Evolutionary conservation across 768 basidiomycete genomes (phyloP), one percentile per base, ranked within the genome.

Genomic region (Suillus americanus): DNA sequence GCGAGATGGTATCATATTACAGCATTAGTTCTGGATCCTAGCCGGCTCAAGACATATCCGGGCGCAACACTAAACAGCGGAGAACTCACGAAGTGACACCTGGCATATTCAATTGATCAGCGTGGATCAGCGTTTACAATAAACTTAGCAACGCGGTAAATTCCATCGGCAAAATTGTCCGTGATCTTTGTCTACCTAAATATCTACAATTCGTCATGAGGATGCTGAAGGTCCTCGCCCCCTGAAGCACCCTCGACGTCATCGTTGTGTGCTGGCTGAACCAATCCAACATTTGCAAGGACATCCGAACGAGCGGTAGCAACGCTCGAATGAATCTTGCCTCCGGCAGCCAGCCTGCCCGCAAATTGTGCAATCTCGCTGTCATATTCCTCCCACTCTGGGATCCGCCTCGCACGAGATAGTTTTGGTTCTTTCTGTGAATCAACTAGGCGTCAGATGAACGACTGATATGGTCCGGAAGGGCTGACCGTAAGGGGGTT

Each of bases 301-400:
- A 87, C 86, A 66, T 88, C 89, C 12, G 86, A 82, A 74, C 91
- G 90, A 5, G 87, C 89, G 4, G 87, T 84, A 12, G 86, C 88
- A 38, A 87, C 83, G 25, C 85, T 84, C 1, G 88, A 89, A 43
- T 82, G 86, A 63, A 94, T 88, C 67, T 84, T 80, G 30, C 92
- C 92, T 35, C 86, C 82, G 14, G 87, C 81, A 3, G 90, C 88
- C 53, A 97, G 81, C 61, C 86, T 82, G 30, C 86, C 83, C 0
- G 92, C 89, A 66, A 99, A 94, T 33, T 79, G 82, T 2, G 96
- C 90, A 60, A 99, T 95, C 77, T 99, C 95, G 6, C 80, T 72
- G 74, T 99, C 97, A 72, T 98, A 99, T 57, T 86, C 86, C 67
- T 97, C 95, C 97, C 97, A 99, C 73, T 99, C 97, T 0, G 97